A percentile compares a stretch with the other conserved stretches of the same genome.
Evolutionary conservation across 2,329 filamentous ascomycete genomes (phyloP).

Genomic region (Penicillium olsonii): DNA sequence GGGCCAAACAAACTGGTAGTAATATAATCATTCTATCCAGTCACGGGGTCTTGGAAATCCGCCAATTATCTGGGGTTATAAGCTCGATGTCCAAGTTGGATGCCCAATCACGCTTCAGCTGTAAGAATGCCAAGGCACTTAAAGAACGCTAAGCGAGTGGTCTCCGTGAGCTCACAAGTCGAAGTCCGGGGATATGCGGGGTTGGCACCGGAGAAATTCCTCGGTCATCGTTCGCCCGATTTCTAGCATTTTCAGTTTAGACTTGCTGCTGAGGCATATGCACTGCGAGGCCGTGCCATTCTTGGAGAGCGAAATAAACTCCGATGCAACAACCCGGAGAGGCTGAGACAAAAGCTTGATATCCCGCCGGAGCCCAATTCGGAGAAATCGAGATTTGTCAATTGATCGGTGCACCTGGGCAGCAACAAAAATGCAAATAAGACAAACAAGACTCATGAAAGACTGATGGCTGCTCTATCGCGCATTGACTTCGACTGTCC

Average conservation of each 20-base stretch:
- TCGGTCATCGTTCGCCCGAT: slow-evolving; percentile 22
- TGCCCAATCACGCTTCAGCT: neutral
- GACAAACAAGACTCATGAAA: no score
- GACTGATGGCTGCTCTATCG: no score
- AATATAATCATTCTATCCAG: neutral
- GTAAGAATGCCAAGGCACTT: neutral
- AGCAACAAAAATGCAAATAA: no score
- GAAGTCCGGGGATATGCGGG: slow-evolving; percentile 3
- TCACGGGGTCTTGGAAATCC: neutral
- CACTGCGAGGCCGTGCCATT: no score
- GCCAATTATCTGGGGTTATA: neutral
- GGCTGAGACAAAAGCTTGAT: neutral
- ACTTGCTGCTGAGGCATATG: no score
- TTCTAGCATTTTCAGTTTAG: neutral
- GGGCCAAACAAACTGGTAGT: neutral
- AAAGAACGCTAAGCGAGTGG: slow-evolving; percentile 13
- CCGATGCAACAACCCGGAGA: neutral
- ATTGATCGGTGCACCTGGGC: no score
- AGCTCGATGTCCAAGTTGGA: neutral
- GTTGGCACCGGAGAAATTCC: slow-evolving; percentile 18
- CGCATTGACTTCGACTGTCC: no score
- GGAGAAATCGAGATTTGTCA: neutral
- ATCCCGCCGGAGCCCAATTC: neutral
- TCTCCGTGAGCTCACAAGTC: slow-evolving; percentile 3
- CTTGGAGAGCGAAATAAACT: neutral